Conservation (phyloP, 148 eudicot species). For the Gaultheria prostrata region DNA sequence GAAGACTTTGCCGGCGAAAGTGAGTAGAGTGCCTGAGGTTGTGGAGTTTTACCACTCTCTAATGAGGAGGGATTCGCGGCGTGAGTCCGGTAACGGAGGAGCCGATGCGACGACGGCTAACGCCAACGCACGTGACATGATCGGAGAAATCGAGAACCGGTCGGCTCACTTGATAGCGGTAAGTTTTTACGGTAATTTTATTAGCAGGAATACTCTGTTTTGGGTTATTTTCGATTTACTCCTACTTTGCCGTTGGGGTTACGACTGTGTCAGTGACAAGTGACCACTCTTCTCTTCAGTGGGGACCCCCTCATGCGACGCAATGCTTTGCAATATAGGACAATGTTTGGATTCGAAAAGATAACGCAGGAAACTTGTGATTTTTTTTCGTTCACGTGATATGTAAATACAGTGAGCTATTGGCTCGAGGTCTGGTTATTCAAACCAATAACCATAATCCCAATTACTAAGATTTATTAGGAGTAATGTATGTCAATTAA, state of each 20-base stretch:
- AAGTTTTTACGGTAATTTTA: constrained; percentile 14
- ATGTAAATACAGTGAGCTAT: neutral
- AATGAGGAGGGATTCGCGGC: constrained; percentile 78
- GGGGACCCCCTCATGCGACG: constrained; percentile 3
- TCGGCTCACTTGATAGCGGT: constrained; percentile 78
- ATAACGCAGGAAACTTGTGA: constrained; percentile 9
- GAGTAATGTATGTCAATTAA: neutral
- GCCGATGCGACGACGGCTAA: constrained; percentile 44
- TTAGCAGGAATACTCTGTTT: too few species aligned
- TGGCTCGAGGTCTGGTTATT: neutral
- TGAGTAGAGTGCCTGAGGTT: constrained; percentile 90
- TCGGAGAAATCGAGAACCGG: constrained; percentile 89
- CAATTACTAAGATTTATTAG: neutral
- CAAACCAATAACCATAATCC: constrained; percentile 3
- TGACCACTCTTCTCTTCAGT: constrained; percentile 32
- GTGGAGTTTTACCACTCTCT: constrained; percentile 89
- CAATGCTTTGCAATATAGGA: constrained; percentile 28
- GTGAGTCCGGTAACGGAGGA: constrained; percentile 53
- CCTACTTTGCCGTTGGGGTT: neutral
- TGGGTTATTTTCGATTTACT: neutral
- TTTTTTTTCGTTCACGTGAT: neutral
- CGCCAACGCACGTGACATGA: constrained; percentile 66
- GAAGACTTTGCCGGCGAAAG: constrained; percentile 52
- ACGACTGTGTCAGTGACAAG: constrained; percentile 16
- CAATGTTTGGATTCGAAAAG: constrained; percentile 34